Percentiles rank a stretch among this genome's conserved stretches.
Evolutionary conservation across 2,329 filamentous ascomycete genomes (phyloP).

Genomic region (Arachnopeziza araneosa): DNA sequence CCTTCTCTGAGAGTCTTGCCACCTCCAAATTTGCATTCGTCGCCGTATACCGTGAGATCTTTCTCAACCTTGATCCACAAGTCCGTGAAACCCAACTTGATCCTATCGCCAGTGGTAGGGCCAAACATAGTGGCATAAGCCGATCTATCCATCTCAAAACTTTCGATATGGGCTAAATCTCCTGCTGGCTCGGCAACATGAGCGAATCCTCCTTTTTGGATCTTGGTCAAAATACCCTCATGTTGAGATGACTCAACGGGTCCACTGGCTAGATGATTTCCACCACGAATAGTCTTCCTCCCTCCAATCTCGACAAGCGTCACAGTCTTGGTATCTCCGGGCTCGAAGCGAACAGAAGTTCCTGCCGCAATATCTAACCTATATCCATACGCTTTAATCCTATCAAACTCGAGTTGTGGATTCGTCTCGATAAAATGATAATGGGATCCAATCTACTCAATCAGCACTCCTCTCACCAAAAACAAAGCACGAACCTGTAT

Average conservation of each 20-base stretch:
- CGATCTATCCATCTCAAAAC: constrained; percentile 67
- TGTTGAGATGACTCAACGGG: constrained; percentile 57
- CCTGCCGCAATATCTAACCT: constrained; percentile 86
- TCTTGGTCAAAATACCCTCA: constrained; percentile 58
- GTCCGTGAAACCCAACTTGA: constrained; percentile 76
- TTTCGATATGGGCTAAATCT: constrained; percentile 48
- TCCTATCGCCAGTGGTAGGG: constrained; percentile 80
- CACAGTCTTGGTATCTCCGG: constrained; percentile 86
- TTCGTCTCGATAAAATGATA: constrained; percentile 98
- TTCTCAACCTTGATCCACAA: constrained; percentile 88
- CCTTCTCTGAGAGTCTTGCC: constrained; percentile 91
- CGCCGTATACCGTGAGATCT: constrained; percentile 78
- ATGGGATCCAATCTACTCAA: constrained; percentile 68
- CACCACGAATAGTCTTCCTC: constrained; percentile 72
- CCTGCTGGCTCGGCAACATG: constrained; percentile 62
- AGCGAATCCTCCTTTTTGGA: constrained; percentile 71
- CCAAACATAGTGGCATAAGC: constrained; percentile 89
- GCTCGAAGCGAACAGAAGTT: constrained; percentile 89
- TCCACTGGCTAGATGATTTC: constrained; percentile 74
- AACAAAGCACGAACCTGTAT: constrained; percentile 59
- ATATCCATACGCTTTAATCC: constrained; percentile 74
- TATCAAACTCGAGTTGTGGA: constrained; percentile 82
- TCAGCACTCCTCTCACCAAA: constrained; percentile 4
- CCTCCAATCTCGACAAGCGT: constrained; percentile 85
- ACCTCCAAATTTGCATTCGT: constrained; percentile 93